A percentile compares a stretch with the other conserved stretches of the same genome.
Evolutionary conservation across 495 filamentous ascomycete genomes (phyloP).

Genomic region (Penicillium steckii): DNA sequence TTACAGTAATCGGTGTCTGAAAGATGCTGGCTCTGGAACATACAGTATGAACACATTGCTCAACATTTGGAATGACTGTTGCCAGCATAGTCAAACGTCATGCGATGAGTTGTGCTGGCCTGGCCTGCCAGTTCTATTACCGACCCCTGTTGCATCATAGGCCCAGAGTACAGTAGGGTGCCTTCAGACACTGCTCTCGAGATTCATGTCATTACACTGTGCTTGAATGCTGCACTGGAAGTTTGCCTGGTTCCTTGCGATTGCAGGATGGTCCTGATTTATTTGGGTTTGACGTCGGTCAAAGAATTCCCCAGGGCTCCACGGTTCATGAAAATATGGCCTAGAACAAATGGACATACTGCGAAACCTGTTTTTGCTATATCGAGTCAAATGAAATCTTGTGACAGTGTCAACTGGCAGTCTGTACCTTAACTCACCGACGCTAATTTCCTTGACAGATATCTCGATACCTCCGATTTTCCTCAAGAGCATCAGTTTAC

Average conservation of each 20-base stretch:
- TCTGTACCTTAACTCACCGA: too few species aligned
- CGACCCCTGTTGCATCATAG: slow-evolving; percentile 2
- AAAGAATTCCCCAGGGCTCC: too few species aligned
- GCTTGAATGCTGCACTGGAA: too few species aligned
- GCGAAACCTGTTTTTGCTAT: too few species aligned
- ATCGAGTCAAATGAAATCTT: too few species aligned
- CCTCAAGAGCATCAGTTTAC: background rate
- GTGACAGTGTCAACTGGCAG: too few species aligned
- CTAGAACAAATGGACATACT: too few species aligned
- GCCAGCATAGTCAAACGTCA: background rate
- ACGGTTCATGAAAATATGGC: too few species aligned
- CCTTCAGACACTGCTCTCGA: background rate
- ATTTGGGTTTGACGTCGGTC: too few species aligned
- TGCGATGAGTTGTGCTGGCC: background rate
- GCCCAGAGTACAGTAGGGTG: background rate
- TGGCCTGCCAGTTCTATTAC: background rate
- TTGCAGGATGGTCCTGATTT: too few species aligned
- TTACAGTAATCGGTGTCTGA: background rate
- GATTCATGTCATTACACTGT: too few species aligned
- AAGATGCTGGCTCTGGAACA: background rate
- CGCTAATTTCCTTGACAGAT: background rate
- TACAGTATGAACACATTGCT: background rate
- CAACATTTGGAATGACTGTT: background rate
- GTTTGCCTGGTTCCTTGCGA: too few species aligned
- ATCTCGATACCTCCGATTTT: background rate